Conservation (phyloP, 2,329 filamentous ascomycete genomes). For the Orbilia blumenaviensis region DNA sequence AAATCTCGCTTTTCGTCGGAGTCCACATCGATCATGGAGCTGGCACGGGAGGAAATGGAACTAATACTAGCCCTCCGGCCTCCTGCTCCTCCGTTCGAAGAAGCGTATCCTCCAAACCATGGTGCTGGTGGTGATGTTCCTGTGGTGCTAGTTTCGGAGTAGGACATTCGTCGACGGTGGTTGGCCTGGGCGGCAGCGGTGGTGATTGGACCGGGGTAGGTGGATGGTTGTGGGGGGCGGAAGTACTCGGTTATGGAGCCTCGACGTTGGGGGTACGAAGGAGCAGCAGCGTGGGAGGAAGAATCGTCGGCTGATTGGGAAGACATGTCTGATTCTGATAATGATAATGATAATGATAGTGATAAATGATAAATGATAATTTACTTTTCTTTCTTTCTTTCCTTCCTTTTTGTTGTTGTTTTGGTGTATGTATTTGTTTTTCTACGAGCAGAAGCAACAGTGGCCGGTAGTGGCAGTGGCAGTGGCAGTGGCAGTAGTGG, state of each 20-base stretch:
- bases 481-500: too few species aligned
- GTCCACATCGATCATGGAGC: conserved; percentile 62
- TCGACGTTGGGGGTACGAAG: conserved; percentile 45
- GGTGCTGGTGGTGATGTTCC: conserved; percentile 70
- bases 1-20: conserved; percentile 77
- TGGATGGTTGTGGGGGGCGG: conserved; percentile 47
- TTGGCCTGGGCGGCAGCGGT: conserved; percentile 66
- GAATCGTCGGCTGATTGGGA: conserved; percentile 35
- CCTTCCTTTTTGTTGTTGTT: too few species aligned
- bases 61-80: conserved; percentile 56
- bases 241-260: conserved; percentile 57
- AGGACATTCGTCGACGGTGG: conserved; percentile 75
- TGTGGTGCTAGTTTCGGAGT: conserved; percentile 72
- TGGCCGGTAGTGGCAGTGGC: too few species aligned
- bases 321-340: conserved; percentile 23
- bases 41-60: conserved; percentile 61
- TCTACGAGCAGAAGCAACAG: too few species aligned
- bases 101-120: conserved; percentile 15
- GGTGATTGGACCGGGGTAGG: conserved; percentile 64
- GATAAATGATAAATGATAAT: too few species aligned
- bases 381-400: too few species aligned
- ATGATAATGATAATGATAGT: background rate
- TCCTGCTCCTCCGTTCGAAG: background rate
- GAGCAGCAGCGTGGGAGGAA: conserved; percentile 3
- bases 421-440: too few species aligned